phyloP scores from a whole-genome alignment of 2,329 filamentous ascomycete species.

The Neofusicoccum parvum region DNA sequence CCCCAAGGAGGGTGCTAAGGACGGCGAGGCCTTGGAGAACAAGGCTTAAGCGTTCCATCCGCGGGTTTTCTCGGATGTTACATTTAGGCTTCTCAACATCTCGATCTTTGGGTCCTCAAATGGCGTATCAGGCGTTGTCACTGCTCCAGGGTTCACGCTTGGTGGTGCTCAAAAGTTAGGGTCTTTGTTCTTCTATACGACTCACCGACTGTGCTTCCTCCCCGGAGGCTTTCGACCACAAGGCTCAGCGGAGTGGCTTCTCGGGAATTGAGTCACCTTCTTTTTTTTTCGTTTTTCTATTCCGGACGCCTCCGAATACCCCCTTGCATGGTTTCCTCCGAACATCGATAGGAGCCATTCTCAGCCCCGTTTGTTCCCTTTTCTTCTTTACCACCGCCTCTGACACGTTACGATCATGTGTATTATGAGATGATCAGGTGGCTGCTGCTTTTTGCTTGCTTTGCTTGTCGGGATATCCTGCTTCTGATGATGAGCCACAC shows the following conservation, averaged over 20 bases:
- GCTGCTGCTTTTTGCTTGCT: conserved; percentile 1
- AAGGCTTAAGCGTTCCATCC: conserved; percentile 35
- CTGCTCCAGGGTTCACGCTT: conserved; percentile 10
- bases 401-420: conserved; percentile 13
- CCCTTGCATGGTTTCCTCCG: conserved; percentile 17
- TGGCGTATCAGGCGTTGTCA: conserved; percentile 22
- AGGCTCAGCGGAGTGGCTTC: neutral
- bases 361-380: conserved; percentile 15
- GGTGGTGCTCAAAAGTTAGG: conserved; percentile 22
- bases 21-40: conserved; percentile 47
- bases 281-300: conserved; percentile 8
- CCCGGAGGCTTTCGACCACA: neutral
- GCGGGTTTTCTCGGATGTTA: neutral
- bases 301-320: conserved; percentile 17
- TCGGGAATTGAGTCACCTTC: conserved; percentile 1
- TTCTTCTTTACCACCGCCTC: conserved; percentile 6
- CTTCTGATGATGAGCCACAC: neutral
- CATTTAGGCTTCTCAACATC: conserved; percentile 9
- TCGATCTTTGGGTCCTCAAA: conserved; percentile 9
- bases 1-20: conserved; percentile 48
- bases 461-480: neutral
- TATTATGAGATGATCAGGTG: conserved; percentile 17
- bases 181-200: conserved; percentile 2
- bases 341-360: conserved; percentile 18
- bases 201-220: neutral